These are phyloP conservation scores for sunflower (Helianthus annuus) DNA, from an alignment of 129 eudicot species.

Conservation along the genomic window DNA sequence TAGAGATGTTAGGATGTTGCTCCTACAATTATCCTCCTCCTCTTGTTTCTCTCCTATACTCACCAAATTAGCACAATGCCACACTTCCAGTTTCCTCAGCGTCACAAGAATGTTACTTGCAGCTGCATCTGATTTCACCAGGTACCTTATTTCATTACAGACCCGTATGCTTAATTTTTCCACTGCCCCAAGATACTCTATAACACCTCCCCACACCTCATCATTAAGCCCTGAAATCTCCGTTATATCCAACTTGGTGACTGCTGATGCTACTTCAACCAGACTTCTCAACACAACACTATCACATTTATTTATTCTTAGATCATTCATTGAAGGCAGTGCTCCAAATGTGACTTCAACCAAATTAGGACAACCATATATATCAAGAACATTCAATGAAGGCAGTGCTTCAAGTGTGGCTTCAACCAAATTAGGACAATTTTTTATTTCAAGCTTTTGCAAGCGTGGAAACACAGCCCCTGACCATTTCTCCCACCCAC, in stretches of 20 bases:
- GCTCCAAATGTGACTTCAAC: not conserved
- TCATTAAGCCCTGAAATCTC: not conserved
- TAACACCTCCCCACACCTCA: not conserved
- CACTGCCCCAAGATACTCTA: not conserved
- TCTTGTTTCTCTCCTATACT: not conserved
- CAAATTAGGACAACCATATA: not conserved
- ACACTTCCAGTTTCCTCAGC: not conserved
- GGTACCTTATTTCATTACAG: not conserved
- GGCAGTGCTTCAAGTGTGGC: too few relatives aligned
- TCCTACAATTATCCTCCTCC: not conserved
- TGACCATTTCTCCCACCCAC: slow-evolving; percentile 1
- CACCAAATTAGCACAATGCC: not conserved
- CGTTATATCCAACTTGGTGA: not conserved
- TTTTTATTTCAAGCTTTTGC: not conserved
- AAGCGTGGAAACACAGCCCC: not conserved
- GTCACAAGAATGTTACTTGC: not conserved
- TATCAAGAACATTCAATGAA: too few relatives aligned
- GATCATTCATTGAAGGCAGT: not conserved
- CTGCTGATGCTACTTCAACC: not conserved
- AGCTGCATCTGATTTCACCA: not conserved
- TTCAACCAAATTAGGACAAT: too few relatives aligned
- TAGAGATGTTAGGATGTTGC: not conserved
- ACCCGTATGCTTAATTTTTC: not conserved
- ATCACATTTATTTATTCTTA: not conserved
- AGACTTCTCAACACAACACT: not conserved